Evolutionary conservation across 495 filamentous ascomycete genomes (phyloP), one percentile per base, ranked within the genome.

Genomic region (Xylaria grammica): DNA sequence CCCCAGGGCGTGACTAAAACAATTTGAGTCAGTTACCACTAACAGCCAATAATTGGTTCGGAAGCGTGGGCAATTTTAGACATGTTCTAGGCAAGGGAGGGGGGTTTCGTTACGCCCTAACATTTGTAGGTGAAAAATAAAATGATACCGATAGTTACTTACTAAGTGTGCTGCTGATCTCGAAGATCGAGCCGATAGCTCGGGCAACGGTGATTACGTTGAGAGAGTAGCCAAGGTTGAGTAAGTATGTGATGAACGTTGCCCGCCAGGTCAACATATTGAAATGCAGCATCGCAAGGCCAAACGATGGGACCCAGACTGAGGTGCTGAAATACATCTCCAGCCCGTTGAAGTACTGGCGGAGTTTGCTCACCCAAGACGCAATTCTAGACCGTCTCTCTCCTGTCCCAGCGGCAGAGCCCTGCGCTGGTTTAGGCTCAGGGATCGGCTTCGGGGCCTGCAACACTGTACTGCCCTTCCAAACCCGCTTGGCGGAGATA

Each of bases 161-260:
- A 42, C 40, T 71, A 13, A 78, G 17, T 61, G 85, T 66, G 70
- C 85, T 67, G 64, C 74, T 83, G 65, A 86, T 67, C 67, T 87
- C 86, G 8, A 84, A 81, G 11, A 82, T 40, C 6, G 84, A 84
- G 1, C 84, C 82, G 8, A 79, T 80, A 11, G 82, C 81, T 24
- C 85, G 72, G 65, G 84, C 83, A 17, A 78, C 60, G 15, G 84
- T 86, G 51, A 89, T 82, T 15, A 80, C 69, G 30, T 84, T 73
- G 1, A 85, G 70, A 9, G 73, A 84, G 65, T 85, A 87, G 4
- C 85, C 85, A 10, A 78, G 78, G 38, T 79, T 77, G 5, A 89
- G 78, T 15, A 89, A 72, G 62, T 86, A 87, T 1, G 85, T 87
- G 63, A 86, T 78, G 77, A 89, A 86, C 10, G 84, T 86, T 1